Evolutionary conservation across 2,329 filamentous ascomycete genomes (phyloP), one percentile per base, ranked within the genome.

Genomic region (Ceratocystiopsis sp.): DNA sequence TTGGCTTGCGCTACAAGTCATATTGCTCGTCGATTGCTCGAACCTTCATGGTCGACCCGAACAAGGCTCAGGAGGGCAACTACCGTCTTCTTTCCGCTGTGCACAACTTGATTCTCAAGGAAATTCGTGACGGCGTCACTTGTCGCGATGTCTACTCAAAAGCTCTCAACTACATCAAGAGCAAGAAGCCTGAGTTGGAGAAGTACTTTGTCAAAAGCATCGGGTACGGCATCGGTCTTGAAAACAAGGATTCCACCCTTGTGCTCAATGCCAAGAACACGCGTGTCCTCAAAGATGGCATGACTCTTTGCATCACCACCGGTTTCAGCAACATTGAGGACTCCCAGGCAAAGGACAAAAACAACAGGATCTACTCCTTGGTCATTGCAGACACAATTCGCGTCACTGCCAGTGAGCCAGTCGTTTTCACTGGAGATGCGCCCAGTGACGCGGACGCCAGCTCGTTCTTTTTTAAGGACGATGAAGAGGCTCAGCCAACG

Each of bases 391-490:
- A 98, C 61, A 98, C 93, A 0, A 80, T 98, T 38, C 84, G 91
- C 53, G 85, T 95, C 41, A 84, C 81, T 12, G 68, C 74, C 7
- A 65, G 65, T n/a, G 85, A 93, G 41, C 74, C 81, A 1, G 80
- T 86, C 32, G 78, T 95, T 25, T 96, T 98, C 63, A 98, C 91
- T 16, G 86, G 85, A 46, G 87, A 95, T 57, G 87, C 89, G 0
- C 79, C 87, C 2, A 83, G 84, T 25, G 89, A 94, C 55, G 75
- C 93, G 46, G 91, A 96, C 54, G 86, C 86, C 4, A 89, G 89
- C 35, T 94, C 89, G 0, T 98, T 98, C 68, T 96, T 95, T 64
- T 98, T 98, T 68, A 93, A 94, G 57, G 89, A 96, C 52, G 86
- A 94, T 48, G 85, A 93, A 56, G 84, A 93, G 51, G 76, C 84